These are phyloP conservation scores for Trichoderma sp. DNA, from an alignment of 2,329 filamentous ascomycete species.

Conservation along the genomic window DNA sequence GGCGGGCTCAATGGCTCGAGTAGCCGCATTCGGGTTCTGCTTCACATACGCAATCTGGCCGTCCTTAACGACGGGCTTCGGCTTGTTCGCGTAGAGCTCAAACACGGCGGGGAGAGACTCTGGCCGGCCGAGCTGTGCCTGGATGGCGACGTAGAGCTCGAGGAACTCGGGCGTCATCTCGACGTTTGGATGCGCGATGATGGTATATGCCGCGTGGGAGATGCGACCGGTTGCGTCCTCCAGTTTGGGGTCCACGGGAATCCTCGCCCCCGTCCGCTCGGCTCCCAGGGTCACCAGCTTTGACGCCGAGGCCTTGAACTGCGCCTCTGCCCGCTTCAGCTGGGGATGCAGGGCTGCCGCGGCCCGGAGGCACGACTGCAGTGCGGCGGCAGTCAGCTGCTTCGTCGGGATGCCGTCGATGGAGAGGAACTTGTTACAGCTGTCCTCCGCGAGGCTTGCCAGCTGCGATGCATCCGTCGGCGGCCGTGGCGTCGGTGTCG, in stretches of 20 bases:
- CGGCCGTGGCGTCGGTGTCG: slow-evolving; percentile 34
- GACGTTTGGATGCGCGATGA: slow-evolving; percentile 74
- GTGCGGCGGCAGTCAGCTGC: slow-evolving; percentile 47
- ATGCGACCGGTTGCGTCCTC: slow-evolving; percentile 54
- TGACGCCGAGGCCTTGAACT: slow-evolving; percentile 53
- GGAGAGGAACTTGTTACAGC: slow-evolving; percentile 48
- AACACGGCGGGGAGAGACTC: slow-evolving; percentile 80
- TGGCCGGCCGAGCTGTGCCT: slow-evolving; percentile 71
- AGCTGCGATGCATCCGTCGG: slow-evolving; percentile 46
- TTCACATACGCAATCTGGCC: slow-evolving; percentile 61
- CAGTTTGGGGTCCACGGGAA: slow-evolving; percentile 42
- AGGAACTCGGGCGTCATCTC: slow-evolving; percentile 77
- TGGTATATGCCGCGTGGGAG: slow-evolving; percentile 64
- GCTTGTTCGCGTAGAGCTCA: slow-evolving; percentile 81
- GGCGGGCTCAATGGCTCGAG: slow-evolving; percentile 70
- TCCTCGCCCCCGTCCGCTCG: slow-evolving; percentile 39
- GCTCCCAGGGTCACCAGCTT: slow-evolving; percentile 53
- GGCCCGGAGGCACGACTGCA: slow-evolving; percentile 50
- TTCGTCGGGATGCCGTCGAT: slow-evolving; percentile 50
- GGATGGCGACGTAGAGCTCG: slow-evolving; percentile 72
- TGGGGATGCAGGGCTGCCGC: slow-evolving; percentile 50
- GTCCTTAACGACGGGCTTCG: slow-evolving; percentile 63
- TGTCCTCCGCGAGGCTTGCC: slow-evolving; percentile 46
- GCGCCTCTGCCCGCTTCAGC: slow-evolving; percentile 43
- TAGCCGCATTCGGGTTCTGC: slow-evolving; percentile 68